Evolutionary conservation across 306 rosid genomes (phyloP), one percentile per base, ranked within the genome.

Genomic region (Myrica gale): DNA sequence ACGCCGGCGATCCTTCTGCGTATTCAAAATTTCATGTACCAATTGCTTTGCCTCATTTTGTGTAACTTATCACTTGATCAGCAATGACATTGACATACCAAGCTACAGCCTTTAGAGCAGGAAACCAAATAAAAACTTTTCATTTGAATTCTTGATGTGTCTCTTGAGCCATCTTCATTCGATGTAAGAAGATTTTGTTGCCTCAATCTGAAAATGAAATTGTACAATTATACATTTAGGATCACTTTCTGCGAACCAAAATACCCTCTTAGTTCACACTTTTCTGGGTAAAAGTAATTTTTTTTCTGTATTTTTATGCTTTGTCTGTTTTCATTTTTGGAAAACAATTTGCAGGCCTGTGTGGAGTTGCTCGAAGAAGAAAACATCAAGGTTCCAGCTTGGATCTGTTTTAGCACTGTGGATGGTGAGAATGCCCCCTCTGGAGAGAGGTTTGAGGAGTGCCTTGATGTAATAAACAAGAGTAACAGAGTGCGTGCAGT

Each of bases 401-500:
- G 97, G 98, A 91, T 91, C 75, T 93, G 96, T 81, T 91, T 93
- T 74, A 86, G 92, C 71, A 83, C 96, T 21, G 89, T 90, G 43
- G 98, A 93, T 82, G 98, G 97, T 66, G 84, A 89, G 76, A 88
- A 88, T 79, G 90, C 97, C 11, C 94, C 97, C 23, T 89, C 97
- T 1, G 93, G 93, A 50, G 98, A 93, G 89, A 86, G 91, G 52
- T 93, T 93, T 73, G 47, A 82, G 84, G 93, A 89, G 50, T 93
- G 93, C 86, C 91, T 93, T 53, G 83, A 82, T 20, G 63, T 78
- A 0, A 74, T 91, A 75, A 91, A 91, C 51, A 80, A 78, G 74
- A 79, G 93, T 75, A 53, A 83, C 79, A 88, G 76, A 87, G 89
- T 91, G 67, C 77, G 80, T 19, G 98, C 96, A 0, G 97, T 88